Evolutionary conservation across 495 filamentous ascomycete species (phyloP).

Genomic region (Penicillium pulvis): DNA sequence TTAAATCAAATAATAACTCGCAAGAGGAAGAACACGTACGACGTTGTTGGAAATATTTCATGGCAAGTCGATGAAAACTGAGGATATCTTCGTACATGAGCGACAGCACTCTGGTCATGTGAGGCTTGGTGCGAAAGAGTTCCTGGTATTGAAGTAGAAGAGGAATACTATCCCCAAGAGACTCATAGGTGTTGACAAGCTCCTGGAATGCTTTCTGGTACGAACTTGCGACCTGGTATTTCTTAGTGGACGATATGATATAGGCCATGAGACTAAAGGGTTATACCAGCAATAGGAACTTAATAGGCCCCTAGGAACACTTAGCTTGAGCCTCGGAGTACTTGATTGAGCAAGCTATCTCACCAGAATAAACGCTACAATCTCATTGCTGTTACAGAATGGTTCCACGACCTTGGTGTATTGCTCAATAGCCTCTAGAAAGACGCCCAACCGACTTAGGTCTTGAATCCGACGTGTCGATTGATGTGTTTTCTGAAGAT

Average conservation of each 20-base stretch:
- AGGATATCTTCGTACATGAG: constrained; percentile 8
- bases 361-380: constrained; percentile 8
- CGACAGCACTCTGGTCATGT: not conserved
- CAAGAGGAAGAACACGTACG: not conserved
- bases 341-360: not conserved
- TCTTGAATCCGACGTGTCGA: not conserved
- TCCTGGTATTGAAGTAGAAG: not conserved
- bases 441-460: not conserved
- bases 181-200: not conserved
- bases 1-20: not conserved
- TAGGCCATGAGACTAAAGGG: too few species aligned
- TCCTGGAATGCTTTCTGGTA: not conserved
- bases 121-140: not conserved
- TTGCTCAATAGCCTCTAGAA: constrained; percentile 8
- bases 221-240: not conserved
- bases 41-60: constrained; percentile 3
- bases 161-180: not conserved
- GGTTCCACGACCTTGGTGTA: constrained; percentile 6
- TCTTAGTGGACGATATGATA: not conserved
- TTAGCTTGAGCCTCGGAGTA: not conserved
- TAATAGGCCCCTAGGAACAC: not conserved
- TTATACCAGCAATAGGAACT: not conserved
- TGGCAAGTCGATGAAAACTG: constrained; percentile 5
- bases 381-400: constrained; percentile 11
- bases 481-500: not conserved